phyloP scores from a whole-genome alignment of 345 rosid species.

The Raphanus sativus region DNA sequence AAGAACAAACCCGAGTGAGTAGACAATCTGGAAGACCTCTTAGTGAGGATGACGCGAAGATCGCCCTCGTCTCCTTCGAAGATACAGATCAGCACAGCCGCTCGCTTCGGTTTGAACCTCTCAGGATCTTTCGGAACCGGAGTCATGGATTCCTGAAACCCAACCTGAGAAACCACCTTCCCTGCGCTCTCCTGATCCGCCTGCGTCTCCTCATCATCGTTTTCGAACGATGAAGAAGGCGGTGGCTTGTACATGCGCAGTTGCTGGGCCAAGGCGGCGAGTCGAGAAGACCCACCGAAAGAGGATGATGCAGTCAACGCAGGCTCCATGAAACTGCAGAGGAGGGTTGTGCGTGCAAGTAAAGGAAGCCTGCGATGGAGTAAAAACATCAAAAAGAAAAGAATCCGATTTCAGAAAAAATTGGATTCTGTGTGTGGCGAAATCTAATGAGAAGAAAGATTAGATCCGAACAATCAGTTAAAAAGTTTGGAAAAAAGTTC shows the following conservation, averaged over 20 bases:
- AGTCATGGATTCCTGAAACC: conserved; percentile 74
- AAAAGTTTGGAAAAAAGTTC: not conserved
- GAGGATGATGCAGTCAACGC: conserved; percentile 26
- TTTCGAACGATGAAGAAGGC: conserved; percentile 42
- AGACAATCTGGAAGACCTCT: conserved; percentile 75
- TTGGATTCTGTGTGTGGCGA: not conserved
- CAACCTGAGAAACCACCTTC: conserved; percentile 78
- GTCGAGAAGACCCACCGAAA: conserved; percentile 42
- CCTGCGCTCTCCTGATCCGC: conserved; percentile 53
- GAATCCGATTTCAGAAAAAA: not conserved
- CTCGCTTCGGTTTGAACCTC: conserved; percentile 74
- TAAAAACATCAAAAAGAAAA: conserved; percentile 40
- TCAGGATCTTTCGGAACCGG: conserved; percentile 45
- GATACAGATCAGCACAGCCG: conserved; percentile 86
- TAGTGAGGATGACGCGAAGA: conserved; percentile 77
- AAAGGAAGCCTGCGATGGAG: conserved; percentile 41
- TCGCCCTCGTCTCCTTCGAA: conserved; percentile 85
- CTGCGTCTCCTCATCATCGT: conserved; percentile 50
- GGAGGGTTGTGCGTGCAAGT: conserved; percentile 22
- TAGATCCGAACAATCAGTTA: not conserved
- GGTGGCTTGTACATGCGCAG: conserved; percentile 77
- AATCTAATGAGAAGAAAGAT: not conserved
- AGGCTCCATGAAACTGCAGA: conserved; percentile 47
- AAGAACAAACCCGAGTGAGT: conserved; percentile 82
- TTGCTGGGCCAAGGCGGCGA: conserved; percentile 60